Conservation (phyloP, 148 eudicot genomes). For the Nyssa sinensis region DNA sequence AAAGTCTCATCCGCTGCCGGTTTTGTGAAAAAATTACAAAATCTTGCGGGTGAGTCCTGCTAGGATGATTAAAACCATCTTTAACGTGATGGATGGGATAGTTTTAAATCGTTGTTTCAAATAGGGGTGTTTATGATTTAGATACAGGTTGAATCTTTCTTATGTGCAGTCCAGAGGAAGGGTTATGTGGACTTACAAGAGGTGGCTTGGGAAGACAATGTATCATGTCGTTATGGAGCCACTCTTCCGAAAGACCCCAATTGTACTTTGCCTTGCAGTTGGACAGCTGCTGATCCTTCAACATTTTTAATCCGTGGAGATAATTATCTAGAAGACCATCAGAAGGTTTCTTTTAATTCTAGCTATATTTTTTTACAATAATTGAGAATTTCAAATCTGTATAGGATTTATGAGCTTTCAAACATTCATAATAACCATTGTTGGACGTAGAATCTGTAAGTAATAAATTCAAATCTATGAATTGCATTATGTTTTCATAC, state of each 20-base stretch:
- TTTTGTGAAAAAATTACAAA: slow-evolving; percentile 57
- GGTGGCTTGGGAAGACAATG: slow-evolving; percentile 36
- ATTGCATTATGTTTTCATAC: no score
- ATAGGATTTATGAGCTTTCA: not conserved
- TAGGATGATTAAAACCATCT: not conserved
- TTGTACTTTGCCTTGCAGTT: slow-evolving; percentile 49
- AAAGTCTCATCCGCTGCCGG: slow-evolving; percentile 45
- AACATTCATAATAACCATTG: not conserved
- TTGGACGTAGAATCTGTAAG: not conserved
- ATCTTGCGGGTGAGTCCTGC: slow-evolving; percentile 46
- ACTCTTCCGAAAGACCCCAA: slow-evolving; percentile 57
- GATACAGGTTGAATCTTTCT: not conserved
- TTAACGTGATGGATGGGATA: not conserved
- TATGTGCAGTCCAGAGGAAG: slow-evolving; percentile 53
- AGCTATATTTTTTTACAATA: not conserved
- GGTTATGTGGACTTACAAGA: slow-evolving; percentile 57
- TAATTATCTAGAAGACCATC: slow-evolving; percentile 44
- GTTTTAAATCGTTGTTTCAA: not conserved
- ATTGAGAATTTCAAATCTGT: not conserved
- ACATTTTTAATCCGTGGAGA: slow-evolving; percentile 60
- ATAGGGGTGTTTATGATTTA: not conserved
- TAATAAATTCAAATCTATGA: no score
- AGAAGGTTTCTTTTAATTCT: slow-evolving; percentile 42
- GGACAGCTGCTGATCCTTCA: slow-evolving; percentile 61
- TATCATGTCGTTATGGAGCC: slow-evolving; percentile 37